These are phyloP conservation scores for Penicillium sclerotigenum DNA, from an alignment of 2,329 filamentous ascomycete genomes.

Conservation along the genomic window DNA sequence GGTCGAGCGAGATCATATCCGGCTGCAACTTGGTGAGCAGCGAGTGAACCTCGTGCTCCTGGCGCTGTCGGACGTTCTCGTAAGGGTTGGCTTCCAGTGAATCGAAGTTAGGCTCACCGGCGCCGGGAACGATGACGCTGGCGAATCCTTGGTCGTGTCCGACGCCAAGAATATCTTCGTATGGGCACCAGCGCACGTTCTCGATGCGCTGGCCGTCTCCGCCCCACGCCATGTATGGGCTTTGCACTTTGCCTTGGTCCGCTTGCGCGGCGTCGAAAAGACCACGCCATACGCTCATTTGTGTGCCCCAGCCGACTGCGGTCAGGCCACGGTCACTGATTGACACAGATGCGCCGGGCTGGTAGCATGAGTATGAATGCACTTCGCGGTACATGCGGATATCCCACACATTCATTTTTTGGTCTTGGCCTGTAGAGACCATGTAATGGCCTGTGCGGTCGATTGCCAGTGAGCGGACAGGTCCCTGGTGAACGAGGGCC, in stretches of 20 bases:
- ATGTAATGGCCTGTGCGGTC: slow-evolving; percentile 93
- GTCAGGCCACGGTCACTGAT: slow-evolving; percentile 88
- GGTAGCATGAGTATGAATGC: slow-evolving; percentile 78
- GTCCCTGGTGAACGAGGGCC: slow-evolving; percentile 82
- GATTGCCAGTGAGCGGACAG: slow-evolving; percentile 78
- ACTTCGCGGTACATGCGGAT: slow-evolving; percentile 92
- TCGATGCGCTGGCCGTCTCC: slow-evolving; percentile 79
- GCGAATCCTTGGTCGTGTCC: slow-evolving; percentile 83
- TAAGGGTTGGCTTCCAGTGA: slow-evolving; percentile 91
- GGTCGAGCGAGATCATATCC: slow-evolving; percentile 94
- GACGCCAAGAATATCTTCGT: slow-evolving; percentile 86
- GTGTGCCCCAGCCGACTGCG: slow-evolving; percentile 87
- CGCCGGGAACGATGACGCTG: slow-evolving; percentile 84
- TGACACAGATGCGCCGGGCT: slow-evolving; percentile 76
- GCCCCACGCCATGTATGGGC: slow-evolving; percentile 91
- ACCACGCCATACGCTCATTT: slow-evolving; percentile 85
- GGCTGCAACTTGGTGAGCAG: slow-evolving; percentile 93
- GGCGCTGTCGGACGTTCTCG: slow-evolving; percentile 87
- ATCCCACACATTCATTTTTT: slow-evolving; percentile 93
- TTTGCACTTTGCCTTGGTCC: slow-evolving; percentile 75
- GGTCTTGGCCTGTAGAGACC: slow-evolving; percentile 87
- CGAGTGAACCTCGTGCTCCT: slow-evolving; percentile 84
- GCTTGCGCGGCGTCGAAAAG: slow-evolving; percentile 71
- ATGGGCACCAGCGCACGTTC: slow-evolving; percentile 86
- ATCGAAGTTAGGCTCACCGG: slow-evolving; percentile 97